Base-by-base conservation (phyloP, 208 protist species). In the Crithidia bombi region DNA sequence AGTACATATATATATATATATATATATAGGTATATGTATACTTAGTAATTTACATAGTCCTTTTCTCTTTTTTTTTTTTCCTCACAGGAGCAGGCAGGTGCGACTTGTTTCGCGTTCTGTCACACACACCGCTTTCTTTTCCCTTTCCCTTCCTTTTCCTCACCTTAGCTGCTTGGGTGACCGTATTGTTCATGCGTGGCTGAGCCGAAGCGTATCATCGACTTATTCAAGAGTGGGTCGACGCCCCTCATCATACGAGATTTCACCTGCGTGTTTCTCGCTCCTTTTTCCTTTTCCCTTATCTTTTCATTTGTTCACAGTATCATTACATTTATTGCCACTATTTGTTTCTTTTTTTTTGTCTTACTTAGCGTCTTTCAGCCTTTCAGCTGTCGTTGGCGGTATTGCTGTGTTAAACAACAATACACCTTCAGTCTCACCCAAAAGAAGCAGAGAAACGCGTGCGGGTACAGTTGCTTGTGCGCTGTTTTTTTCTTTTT, bases 221-320 rank as follows among this genome's bases (percentile, higher is more conserved):
- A n/a, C n/a, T n/a, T n/a, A n/a, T n/a, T n/a, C n/a, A n/a, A n/a
- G n/a, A n/a, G n/a, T n/a, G n/a, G n/a, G n/a, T n/a, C n/a, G n/a
- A n/a, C n/a, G n/a, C n/a, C n/a, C n/a, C n/a, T n/a, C n/a, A n/a
- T n/a, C n/a, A n/a, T n/a, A n/a, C n/a, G n/a, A n/a, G 44, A 5
- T 71, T 41, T 30, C 12, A 3, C 26, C 54, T 14, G 17, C 26
- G 10, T 69, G 25, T 61, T 51, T 33, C 14, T 32, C 36, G 26
- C 44, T 49, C 10, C 38, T 6, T 36, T 35, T 55, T 11, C 36
- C 5, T n/a, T 2, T 35, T 32, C 7, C 32, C 23, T 32, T 58
- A 30, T 19, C 10, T 43, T 58, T 43, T 47, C 47, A 19, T 61
- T 21, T 61, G 55, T 61, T 61, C 55, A 61, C 55, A 61, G 55